A percentile compares a stretch with the other conserved stretches of the same genome.
Conservation (phyloP, 2,329 filamentous ascomycete species). For the Endoconidiophora laricicola region DNA sequence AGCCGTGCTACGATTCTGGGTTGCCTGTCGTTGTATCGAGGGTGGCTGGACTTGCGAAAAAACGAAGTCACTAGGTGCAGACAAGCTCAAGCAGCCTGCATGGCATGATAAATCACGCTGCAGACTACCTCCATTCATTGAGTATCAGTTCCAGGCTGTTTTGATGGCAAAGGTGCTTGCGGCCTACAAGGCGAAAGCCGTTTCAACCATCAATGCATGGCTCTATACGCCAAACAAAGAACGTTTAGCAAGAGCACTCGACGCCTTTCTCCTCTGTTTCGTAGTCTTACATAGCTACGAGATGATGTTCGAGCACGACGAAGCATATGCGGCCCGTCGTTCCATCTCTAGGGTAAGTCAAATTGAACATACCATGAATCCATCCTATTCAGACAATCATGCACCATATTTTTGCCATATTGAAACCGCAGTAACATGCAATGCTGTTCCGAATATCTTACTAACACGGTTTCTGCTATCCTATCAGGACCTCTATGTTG, state of each 20-base stretch:
- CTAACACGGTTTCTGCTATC: too few species aligned
- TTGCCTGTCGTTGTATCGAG: conserved; percentile 4
- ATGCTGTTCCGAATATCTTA: background rate
- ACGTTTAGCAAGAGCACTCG: background rate
- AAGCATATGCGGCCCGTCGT: background rate
- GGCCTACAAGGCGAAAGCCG: background rate
- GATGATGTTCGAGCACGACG: conserved; percentile 1
- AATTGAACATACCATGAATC: too few species aligned
- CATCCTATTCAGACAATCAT: too few species aligned
- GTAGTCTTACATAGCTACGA: conserved; percentile 2
- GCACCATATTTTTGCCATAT: too few species aligned
- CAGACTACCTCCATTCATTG: conserved; percentile 2
- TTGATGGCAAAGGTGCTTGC: background rate
- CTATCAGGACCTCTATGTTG: background rate
- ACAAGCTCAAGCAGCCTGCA: background rate
- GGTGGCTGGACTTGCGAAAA: conserved; percentile 1
- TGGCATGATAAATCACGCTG: background rate
- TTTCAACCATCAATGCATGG: background rate
- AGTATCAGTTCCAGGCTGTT: conserved; percentile 3
- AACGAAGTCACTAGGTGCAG: background rate
- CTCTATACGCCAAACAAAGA: background rate
- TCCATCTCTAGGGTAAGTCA: background rate
- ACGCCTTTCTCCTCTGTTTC: conserved; percentile 1
- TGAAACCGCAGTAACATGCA: too few species aligned
- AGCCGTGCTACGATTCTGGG: background rate